phyloP scores from a whole-genome alignment of 2,329 filamentous ascomycete genomes.

The Cadophora gregata region DNA sequence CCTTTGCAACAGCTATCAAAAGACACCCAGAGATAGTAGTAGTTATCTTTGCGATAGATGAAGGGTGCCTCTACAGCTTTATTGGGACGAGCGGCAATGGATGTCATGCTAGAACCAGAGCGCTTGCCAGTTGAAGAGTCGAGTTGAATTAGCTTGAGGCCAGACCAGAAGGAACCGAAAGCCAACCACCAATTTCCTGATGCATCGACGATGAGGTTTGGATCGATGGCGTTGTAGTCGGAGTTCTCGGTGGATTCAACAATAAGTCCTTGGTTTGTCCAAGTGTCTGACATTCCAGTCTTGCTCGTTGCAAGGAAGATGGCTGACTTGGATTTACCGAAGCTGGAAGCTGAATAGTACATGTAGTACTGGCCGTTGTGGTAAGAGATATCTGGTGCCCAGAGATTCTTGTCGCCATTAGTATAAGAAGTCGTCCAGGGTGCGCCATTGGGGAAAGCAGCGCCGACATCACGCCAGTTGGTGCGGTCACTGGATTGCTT shows the following conservation, averaged over 20 bases:
- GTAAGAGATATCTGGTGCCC: background rate
- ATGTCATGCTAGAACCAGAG: background rate
- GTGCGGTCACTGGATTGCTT: background rate
- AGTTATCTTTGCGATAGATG: background rate
- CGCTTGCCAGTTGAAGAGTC: background rate
- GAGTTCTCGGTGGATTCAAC: background rate
- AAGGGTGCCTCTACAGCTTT: background rate
- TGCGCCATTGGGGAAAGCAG: background rate
- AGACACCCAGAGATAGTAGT: background rate
- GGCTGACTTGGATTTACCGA: background rate
- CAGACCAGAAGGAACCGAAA: background rate
- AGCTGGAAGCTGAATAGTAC: background rate
- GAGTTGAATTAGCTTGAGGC: background rate
- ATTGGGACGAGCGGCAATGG: background rate
- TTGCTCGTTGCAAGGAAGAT: background rate
- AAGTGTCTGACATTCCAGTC: background rate
- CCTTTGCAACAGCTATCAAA: background rate
- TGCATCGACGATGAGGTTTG: background rate
- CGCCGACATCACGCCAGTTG: background rate
- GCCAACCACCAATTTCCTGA: background rate
- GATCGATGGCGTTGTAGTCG: background rate
- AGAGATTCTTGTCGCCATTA: background rate
- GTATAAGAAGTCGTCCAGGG: background rate
- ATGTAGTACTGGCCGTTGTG: conserved; percentile 1
- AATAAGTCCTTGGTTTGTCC: background rate